Conservation (phyloP, 2,329 filamentous ascomycete species). For the Calonectria hongkongensis region DNA sequence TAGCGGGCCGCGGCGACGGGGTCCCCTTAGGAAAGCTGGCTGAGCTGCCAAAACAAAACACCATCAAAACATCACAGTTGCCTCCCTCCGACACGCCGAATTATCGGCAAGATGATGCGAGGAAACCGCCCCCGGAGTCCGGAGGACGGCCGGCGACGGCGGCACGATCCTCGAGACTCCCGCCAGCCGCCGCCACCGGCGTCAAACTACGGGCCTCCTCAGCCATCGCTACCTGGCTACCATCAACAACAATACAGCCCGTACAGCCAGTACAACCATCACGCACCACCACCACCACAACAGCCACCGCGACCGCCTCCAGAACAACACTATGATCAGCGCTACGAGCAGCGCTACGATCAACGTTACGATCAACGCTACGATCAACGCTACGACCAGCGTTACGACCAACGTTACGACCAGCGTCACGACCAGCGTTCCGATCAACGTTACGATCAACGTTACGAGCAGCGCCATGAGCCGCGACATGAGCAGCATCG, state of each 20-base stretch:
- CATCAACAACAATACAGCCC: conserved; percentile 13
- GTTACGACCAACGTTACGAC: background rate
- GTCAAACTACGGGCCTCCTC: conserved; percentile 47
- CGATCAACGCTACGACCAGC: conserved; percentile 8
- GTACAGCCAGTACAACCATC: conserved; percentile 38
- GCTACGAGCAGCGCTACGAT: background rate
- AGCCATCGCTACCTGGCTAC: conserved; percentile 44
- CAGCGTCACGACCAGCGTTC: background rate
- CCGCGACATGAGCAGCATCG: conserved; percentile 42
- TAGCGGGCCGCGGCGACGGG: conserved; percentile 54
- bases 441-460: conserved; percentile 7
- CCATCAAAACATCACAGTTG: conserved; percentile 50
- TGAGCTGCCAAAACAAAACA: conserved; percentile 57
- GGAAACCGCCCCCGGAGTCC: conserved; percentile 74
- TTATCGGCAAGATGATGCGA: conserved; percentile 69
- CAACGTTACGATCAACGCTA: background rate
- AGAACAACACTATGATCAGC: conserved; percentile 36
- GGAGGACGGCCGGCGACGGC: conserved; percentile 72
- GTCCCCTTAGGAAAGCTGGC: conserved; percentile 51
- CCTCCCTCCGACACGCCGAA: conserved; percentile 49
- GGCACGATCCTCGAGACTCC: conserved; percentile 58
- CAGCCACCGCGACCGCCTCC: conserved; percentile 14
- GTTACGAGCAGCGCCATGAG: conserved; percentile 1
- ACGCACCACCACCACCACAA: conserved; percentile 37
- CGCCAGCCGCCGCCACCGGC: conserved; percentile 55